phyloP scores from a whole-genome alignment of 1,284 basidiomycete genomes.

The Malassezia equina region DNA sequence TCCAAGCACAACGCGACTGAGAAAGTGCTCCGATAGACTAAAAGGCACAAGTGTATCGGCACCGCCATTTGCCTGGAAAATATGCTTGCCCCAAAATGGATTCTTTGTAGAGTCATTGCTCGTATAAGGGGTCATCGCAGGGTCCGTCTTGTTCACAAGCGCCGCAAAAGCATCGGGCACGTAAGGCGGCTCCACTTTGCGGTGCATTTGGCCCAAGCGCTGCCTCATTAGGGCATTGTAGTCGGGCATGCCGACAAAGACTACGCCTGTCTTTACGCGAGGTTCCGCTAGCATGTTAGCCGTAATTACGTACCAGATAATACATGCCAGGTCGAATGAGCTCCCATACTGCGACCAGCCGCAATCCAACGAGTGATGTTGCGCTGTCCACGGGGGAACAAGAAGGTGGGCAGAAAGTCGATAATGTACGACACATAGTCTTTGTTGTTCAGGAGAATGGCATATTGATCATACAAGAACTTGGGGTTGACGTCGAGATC shows the following conservation, averaged over 20 bases:
- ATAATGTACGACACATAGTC: conserved; percentile 60
- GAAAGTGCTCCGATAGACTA: conserved; percentile 33
- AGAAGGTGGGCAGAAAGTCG: conserved; percentile 64
- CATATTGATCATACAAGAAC: conserved; percentile 64
- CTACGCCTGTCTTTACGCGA: conserved; percentile 60
- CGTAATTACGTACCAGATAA: conserved; percentile 45
- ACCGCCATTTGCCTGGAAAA: conserved; percentile 32
- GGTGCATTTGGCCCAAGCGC: conserved; percentile 14
- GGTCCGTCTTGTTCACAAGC: conserved; percentile 18
- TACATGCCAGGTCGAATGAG: conserved; percentile 65
- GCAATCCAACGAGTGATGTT: conserved; percentile 59
- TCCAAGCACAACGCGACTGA: conserved; percentile 27
- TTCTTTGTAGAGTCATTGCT: conserved; percentile 16
- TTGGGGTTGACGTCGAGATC: conserved; percentile 35
- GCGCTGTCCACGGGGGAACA: conserved; percentile 64
- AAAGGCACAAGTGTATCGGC: conserved; percentile 36
- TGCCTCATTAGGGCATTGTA: conserved; percentile 46
- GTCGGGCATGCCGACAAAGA: conserved; percentile 65
- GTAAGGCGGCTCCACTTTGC: conserved; percentile 17
- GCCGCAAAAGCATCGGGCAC: conserved; percentile 17
- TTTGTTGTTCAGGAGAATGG: conserved; percentile 57
- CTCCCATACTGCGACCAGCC: conserved; percentile 64
- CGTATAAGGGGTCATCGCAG: conserved; percentile 11
- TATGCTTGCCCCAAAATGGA: conserved; percentile 39
- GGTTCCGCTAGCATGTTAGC: conserved; percentile 51